These are phyloP conservation scores for Peltaster fructicola DNA, from an alignment of 2,329 filamentous ascomycete species.

Conservation along the genomic window DNA sequence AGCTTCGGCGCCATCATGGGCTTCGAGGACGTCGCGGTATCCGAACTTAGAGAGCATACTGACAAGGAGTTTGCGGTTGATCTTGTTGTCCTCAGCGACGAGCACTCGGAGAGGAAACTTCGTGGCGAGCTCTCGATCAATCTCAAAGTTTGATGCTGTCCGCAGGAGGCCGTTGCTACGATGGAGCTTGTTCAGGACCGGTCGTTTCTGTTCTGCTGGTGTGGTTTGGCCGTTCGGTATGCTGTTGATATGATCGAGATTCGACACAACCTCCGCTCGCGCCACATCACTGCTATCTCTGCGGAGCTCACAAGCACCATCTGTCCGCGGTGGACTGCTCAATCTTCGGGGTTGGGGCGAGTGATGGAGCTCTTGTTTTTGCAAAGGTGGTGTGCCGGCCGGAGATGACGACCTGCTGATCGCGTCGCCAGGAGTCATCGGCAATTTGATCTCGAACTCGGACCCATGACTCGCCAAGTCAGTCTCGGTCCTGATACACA, in stretches of 20 bases:
- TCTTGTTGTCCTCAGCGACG: slow-evolving; percentile 55
- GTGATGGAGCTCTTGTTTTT: too few species aligned
- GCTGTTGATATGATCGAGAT: not conserved
- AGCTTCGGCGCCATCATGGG: slow-evolving; percentile 51
- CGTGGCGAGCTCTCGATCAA: slow-evolving; percentile 40
- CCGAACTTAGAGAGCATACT: slow-evolving; percentile 51
- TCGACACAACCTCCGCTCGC: slow-evolving; percentile 8
- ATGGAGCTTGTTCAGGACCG: slow-evolving; percentile 9
- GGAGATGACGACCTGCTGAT: slow-evolving; percentile 34
- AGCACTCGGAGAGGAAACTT: slow-evolving; percentile 49
- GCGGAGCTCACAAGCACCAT: slow-evolving; percentile 2
- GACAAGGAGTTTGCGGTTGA: slow-evolving; percentile 50
- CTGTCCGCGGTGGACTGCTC: slow-evolving; percentile 1
- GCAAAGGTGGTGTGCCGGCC: too few species aligned
- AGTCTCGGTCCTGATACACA: slow-evolving; percentile 45
- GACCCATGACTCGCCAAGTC: slow-evolving; percentile 43
- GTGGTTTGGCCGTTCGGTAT: not conserved
- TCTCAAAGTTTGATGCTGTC: slow-evolving; percentile 13
- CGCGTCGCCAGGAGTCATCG: slow-evolving; percentile 35
- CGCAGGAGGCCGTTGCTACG: too few species aligned
- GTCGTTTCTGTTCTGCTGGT: slow-evolving; percentile 3
- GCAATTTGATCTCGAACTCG: slow-evolving; percentile 51
- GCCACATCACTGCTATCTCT: slow-evolving; percentile 7
- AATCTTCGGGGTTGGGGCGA: slow-evolving; percentile 23
- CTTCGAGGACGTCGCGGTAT: slow-evolving; percentile 44